phyloP scores from a whole-genome alignment of 2,329 filamentous ascomycete species.

The Xylariaceae sp. region DNA sequence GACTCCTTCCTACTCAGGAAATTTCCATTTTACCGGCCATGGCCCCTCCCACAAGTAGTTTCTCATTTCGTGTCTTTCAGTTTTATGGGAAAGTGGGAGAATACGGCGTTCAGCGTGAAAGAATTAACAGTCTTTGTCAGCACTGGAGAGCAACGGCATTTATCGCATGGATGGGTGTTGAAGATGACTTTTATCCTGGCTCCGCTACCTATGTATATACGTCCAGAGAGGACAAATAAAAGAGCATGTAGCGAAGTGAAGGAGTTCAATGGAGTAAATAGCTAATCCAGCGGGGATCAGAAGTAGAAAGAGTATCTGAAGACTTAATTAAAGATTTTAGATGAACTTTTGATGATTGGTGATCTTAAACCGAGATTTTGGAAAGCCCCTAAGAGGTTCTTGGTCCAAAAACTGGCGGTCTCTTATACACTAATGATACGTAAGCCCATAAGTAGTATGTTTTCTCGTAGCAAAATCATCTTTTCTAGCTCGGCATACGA shows the following conservation, averaged over 20 bases:
- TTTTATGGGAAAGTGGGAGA: slow-evolving; percentile 19
- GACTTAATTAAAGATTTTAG: slow-evolving; percentile 5
- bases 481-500: too few relatives aligned
- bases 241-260: slow-evolving; percentile 8
- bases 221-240: slow-evolving; percentile 7
- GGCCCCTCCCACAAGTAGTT: slow-evolving; percentile 1
- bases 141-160: slow-evolving; percentile 18
- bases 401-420: too few relatives aligned
- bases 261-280: slow-evolving; percentile 17
- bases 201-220: slow-evolving; percentile 26
- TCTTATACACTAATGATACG: too few relatives aligned
- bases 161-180: slow-evolving; percentile 20
- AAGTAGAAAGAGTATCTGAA: slow-evolving; percentile 8
- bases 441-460: too few relatives aligned
- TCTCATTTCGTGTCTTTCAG: slow-evolving; percentile 5
- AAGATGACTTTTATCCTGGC: slow-evolving; percentile 12
- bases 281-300: slow-evolving; percentile 24
- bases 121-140: slow-evolving; percentile 8
- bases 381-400: too few relatives aligned
- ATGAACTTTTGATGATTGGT: background rate
- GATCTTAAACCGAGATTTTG: too few relatives aligned
- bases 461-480: too few relatives aligned
- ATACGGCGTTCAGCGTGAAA: slow-evolving; percentile 29
- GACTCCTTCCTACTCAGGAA: slow-evolving; percentile 6
- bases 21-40: background rate